phyloP scores from a whole-genome alignment of 768 basidiomycete genomes.

The Serendipita vermifera region DNA sequence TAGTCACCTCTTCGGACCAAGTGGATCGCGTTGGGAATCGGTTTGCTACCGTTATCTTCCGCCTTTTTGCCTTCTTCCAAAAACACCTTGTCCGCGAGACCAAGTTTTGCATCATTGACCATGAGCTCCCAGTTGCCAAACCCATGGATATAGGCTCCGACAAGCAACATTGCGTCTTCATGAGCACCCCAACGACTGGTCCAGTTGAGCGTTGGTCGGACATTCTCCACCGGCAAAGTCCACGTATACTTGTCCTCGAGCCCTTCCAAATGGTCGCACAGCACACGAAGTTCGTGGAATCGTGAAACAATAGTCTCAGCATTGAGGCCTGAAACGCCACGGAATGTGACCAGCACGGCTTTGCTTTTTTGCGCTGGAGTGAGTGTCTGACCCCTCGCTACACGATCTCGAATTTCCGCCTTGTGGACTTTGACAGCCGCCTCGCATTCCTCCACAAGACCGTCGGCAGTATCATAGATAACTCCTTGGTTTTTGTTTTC shows the following conservation, averaged over 20 bases:
- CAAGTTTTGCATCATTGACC: constrained; percentile 72
- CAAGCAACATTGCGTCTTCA: constrained; percentile 88
- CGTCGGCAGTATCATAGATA: constrained; percentile 83
- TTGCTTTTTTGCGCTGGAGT: constrained; percentile 94
- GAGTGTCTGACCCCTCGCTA: constrained; percentile 75
- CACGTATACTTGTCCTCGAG: constrained; percentile 70
- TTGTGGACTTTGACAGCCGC: constrained; percentile 77
- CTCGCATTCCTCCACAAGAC: constrained; percentile 76
- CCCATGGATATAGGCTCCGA: constrained; percentile 86
- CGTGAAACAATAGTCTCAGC: constrained; percentile 93
- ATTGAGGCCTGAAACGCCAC: constrained; percentile 86
- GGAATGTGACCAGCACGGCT: constrained; percentile 84
- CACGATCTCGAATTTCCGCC: constrained; percentile 58
- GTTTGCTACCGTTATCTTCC: constrained; percentile 61
- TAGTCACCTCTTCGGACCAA: constrained; percentile 95
- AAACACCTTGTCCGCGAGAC: constrained; percentile 89
- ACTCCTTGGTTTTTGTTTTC: constrained; percentile 88
- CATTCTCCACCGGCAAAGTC: constrained; percentile 81
- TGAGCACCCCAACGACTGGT: constrained; percentile 86
- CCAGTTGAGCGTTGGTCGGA: constrained; percentile 92
- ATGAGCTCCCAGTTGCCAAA: constrained; percentile 97
- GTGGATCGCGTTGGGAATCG: constrained; percentile 95
- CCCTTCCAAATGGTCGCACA: constrained; percentile 63
- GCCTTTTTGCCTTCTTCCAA: constrained; percentile 95
- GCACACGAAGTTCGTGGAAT: constrained; percentile 73